Evolutionary conservation across 129 eudicot genomes (phyloP).

Genomic region (Artemisia argyi): DNA sequence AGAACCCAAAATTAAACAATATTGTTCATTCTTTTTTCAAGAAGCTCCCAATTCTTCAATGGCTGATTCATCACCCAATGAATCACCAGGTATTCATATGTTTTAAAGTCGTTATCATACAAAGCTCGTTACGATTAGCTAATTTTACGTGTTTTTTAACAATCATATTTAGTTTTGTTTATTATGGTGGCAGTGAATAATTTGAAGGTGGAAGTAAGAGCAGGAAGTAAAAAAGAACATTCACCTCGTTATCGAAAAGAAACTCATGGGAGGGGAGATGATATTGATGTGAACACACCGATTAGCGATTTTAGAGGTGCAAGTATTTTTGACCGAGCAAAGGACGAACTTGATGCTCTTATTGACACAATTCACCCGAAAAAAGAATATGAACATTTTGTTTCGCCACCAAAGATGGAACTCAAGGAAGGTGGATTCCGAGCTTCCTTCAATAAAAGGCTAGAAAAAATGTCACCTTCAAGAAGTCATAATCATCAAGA

Average conservation of each 20-base stretch:
- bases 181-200: background rate
- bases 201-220: constrained; percentile 38
- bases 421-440: constrained; percentile 35
- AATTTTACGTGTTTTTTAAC: no score
- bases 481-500: constrained; percentile 32
- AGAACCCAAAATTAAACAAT: constrained; percentile 11
- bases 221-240: constrained; percentile 28
- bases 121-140: background rate
- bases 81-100: constrained; percentile 13
- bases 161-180: background rate
- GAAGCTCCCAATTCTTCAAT: constrained; percentile 17
- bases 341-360: constrained; percentile 69
- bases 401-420: constrained; percentile 36
- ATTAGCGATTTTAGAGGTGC: constrained; percentile 60
- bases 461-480: constrained; percentile 34
- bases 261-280: constrained; percentile 59
- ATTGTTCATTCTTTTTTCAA: background rate
- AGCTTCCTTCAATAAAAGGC: constrained; percentile 31
- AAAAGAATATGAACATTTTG: constrained; percentile 36
- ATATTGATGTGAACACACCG: constrained; percentile 54
- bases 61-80: constrained; percentile 21
- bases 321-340: constrained; percentile 57
- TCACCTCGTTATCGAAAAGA: constrained; percentile 56
- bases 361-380: constrained; percentile 54
- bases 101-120: background rate